These are phyloP conservation scores for Termitomyces eurrhizus DNA, from an alignment of 768 basidiomycete species.

Conservation along the genomic window DNA sequence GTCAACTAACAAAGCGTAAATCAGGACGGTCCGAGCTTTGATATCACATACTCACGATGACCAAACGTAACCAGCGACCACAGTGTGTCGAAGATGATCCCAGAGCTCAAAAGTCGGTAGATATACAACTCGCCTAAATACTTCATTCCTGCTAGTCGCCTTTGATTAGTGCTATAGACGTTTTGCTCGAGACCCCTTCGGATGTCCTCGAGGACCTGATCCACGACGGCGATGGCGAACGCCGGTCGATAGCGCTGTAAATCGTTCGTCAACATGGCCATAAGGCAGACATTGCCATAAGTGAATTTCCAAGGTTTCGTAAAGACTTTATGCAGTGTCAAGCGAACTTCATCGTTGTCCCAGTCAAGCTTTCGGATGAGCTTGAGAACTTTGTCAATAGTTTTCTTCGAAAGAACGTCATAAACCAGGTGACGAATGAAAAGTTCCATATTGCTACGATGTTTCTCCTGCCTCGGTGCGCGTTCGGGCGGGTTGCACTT, in stretches of 20 bases:
- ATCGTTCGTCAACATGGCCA: constrained; percentile 95
- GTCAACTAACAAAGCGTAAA: constrained; percentile 56
- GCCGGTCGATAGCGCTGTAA: constrained; percentile 89
- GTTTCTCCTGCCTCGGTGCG: constrained; percentile 78
- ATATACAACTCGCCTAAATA: constrained; percentile 98
- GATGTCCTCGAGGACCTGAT: constrained; percentile 93
- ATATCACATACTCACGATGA: constrained; percentile 64
- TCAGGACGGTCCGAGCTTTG: background rate
- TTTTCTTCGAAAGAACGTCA: constrained; percentile 88
- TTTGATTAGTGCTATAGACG: constrained; percentile 91
- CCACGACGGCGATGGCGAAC: constrained; percentile 84
- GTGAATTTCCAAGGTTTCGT: constrained; percentile 99
- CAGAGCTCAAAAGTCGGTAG: constrained; percentile 85
- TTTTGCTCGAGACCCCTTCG: constrained; percentile 91
- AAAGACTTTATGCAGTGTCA: constrained; percentile 81
- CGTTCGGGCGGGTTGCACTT: constrained; percentile 98
- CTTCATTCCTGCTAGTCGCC: constrained; percentile 86
- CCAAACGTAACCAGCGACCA: constrained; percentile 97
- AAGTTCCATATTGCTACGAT: constrained; percentile 82
- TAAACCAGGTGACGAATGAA: constrained; percentile 95
- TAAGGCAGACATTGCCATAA: constrained; percentile 80
- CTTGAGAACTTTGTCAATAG: constrained; percentile 94
- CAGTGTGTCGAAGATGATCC: constrained; percentile 87
- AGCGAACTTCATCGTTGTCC: constrained; percentile 68
- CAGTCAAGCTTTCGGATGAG: constrained; percentile 92